phyloP scores from a whole-genome alignment of 352 stramenopile species.

The Phytophthora europaea region DNA sequence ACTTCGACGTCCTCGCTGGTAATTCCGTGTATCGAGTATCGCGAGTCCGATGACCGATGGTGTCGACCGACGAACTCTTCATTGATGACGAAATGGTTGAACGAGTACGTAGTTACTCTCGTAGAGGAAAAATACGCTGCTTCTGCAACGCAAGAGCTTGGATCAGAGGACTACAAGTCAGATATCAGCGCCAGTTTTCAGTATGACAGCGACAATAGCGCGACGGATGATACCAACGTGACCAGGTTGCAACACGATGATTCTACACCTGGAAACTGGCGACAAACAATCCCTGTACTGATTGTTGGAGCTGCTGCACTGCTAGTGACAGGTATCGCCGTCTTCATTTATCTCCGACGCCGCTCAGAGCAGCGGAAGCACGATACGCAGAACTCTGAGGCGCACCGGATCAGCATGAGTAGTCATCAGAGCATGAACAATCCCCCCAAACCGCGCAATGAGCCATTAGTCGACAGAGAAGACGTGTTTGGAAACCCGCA shows the following conservation, averaged over 20 bases:
- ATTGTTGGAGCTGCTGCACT: slow-evolving; percentile 33
- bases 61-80: slow-evolving; percentile 36
- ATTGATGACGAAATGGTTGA: slow-evolving; percentile 38
- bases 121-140: neutral
- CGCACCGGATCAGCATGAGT: slow-evolving; percentile 7
- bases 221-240: slow-evolving; percentile 23
- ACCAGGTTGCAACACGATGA: slow-evolving; percentile 10
- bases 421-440: neutral
- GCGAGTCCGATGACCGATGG: slow-evolving; percentile 36
- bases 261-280: slow-evolving; percentile 29
- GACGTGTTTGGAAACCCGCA: slow-evolving; percentile 23
- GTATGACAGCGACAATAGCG: slow-evolving; percentile 13
- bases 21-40: slow-evolving; percentile 45
- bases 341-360: slow-evolving; percentile 32
- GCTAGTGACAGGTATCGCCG: slow-evolving; percentile 20
- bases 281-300: slow-evolving; percentile 42
- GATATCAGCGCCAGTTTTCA: neutral
- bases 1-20: slow-evolving; percentile 4
- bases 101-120: slow-evolving; percentile 22
- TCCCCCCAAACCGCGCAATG: neutral
- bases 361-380: slow-evolving; percentile 16
- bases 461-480: slow-evolving; percentile 15
- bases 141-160: neutral
- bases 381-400: slow-evolving; percentile 11
- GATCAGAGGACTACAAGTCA: neutral